Evolutionary conservation across 2,329 filamentous ascomycete species (phyloP), one percentile per base, ranked within the genome.

Genomic region (Colletotrichum godetiae): DNA sequence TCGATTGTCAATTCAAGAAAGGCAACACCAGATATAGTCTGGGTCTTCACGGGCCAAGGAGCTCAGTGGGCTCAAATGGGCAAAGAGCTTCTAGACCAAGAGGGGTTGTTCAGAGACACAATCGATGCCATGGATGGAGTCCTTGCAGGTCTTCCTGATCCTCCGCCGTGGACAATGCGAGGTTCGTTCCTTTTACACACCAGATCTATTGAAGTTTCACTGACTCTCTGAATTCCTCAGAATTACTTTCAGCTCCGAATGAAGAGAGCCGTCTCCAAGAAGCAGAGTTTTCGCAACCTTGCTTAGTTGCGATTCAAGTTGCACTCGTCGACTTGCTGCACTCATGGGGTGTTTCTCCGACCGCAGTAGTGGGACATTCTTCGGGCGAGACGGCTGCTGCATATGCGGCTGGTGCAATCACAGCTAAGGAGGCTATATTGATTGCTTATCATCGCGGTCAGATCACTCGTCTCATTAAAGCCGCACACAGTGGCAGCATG

Each of bases 221-320:
- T 3, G 75, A 79, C 35, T n/a, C 2, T 84, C 82, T 62, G 80
- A 77, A 19, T 76, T 35, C 35, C 80, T 1, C 42, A 67, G 10
- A 75, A 72, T 10, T 67, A 52, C 1, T 72, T 59, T 3, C 57
- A 46, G 10, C 79, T 49, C 46, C 67, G 7, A 66, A 61, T 11
- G 55, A 29, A 15, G 19, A 27, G 11, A 71, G 71, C 2, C 60
- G 67, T 37, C 35, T 73, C 15, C 29, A 15, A 5, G 75, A 81
- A 29, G 83, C 85, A 0, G 79, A 86, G 56, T 81, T 87, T 67
- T 84, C 81, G n/a, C 84, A 87, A 73, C 85, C 86, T 46, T 73
- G 79, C 7, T 85, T 82, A 61, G 86, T 84, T 0, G 85, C 86
- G 0, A 70, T 91, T 1, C 89, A 91, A 75, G 81, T 91, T 2